phyloP scores from a whole-genome alignment of 768 basidiomycete genomes.

The Lanmaoa rubissima region DNA sequence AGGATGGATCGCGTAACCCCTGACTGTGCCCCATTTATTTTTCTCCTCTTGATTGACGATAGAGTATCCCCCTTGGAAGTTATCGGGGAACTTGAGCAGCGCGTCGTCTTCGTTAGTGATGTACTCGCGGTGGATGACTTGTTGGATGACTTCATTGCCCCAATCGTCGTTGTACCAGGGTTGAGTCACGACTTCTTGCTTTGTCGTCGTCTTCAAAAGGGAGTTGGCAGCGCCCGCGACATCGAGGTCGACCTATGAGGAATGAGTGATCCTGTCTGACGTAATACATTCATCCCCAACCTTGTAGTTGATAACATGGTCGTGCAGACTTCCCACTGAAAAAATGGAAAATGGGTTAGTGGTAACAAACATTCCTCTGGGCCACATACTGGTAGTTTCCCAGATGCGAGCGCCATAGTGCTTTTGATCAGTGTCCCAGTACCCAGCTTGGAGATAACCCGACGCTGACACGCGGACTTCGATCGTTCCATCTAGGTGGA shows the following conservation, averaged over 20 bases:
- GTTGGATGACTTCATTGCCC: slow-evolving; percentile 53
- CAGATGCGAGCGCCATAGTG: slow-evolving; percentile 55
- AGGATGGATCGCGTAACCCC: slow-evolving; percentile 63
- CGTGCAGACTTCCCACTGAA: slow-evolving; percentile 63
- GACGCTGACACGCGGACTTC: slow-evolving; percentile 68
- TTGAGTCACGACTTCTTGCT: slow-evolving; percentile 46
- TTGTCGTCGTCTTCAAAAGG: slow-evolving; percentile 48
- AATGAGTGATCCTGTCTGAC: not conserved
- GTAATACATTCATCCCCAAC: slow-evolving; percentile 19
- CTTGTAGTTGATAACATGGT: slow-evolving; percentile 67
- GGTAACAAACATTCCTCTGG: not conserved
- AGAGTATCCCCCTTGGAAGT: slow-evolving; percentile 57
- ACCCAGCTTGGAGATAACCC: slow-evolving; percentile 66
- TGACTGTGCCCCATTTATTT: slow-evolving; percentile 56
- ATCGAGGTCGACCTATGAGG: slow-evolving; percentile 58
- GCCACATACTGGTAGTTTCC: slow-evolving; percentile 49
- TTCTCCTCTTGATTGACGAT: slow-evolving; percentile 52
- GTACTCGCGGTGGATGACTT: slow-evolving; percentile 46
- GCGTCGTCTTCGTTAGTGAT: slow-evolving; percentile 53
- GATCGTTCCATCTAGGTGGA: slow-evolving; percentile 64
- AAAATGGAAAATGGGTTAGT: not conserved
- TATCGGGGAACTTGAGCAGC: slow-evolving; percentile 48
- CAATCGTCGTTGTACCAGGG: slow-evolving; percentile 62
- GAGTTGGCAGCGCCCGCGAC: slow-evolving; percentile 60
- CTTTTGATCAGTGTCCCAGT: slow-evolving; percentile 49